These are phyloP conservation scores for Gamsiella multidivaricata DNA, from an alignment of 192 early-diverging fungal species.

Conservation along the genomic window DNA sequence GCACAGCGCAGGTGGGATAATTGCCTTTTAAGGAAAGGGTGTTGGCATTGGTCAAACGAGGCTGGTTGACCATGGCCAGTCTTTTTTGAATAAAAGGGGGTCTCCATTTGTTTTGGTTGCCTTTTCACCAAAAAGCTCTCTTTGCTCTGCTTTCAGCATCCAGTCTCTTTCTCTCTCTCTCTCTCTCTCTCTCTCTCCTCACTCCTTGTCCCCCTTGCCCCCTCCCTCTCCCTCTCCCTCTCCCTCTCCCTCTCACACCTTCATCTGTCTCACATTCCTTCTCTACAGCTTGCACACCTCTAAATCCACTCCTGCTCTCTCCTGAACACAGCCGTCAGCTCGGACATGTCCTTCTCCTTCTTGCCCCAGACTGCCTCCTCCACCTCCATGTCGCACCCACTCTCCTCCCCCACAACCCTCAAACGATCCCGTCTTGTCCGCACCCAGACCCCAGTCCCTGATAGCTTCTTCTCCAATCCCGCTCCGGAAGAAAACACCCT, in stretches of 20 bases:
- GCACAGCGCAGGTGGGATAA: neutral
- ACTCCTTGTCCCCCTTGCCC: neutral
- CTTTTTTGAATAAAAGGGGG: no score
- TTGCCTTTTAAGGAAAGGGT: no score
- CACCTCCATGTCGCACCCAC: neutral
- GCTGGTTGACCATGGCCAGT: neutral
- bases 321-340: neutral
- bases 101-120: no score
- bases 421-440: constrained; percentile 6
- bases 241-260: neutral
- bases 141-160: no score
- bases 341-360: constrained; percentile 16
- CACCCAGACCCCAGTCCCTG: constrained; percentile 14
- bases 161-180: neutral
- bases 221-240: neutral
- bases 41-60: neutral
- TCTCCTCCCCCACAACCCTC: neutral
- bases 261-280: no score
- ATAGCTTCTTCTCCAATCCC: neutral
- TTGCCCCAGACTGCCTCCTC: neutral
- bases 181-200: neutral
- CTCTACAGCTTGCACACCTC: no score
- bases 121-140: neutral
- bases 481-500: neutral
- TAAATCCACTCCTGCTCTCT: neutral